These are phyloP conservation scores for Yarrowia osloensis DNA, from an alignment of 805 yeast species.

Conservation along the genomic window DNA sequence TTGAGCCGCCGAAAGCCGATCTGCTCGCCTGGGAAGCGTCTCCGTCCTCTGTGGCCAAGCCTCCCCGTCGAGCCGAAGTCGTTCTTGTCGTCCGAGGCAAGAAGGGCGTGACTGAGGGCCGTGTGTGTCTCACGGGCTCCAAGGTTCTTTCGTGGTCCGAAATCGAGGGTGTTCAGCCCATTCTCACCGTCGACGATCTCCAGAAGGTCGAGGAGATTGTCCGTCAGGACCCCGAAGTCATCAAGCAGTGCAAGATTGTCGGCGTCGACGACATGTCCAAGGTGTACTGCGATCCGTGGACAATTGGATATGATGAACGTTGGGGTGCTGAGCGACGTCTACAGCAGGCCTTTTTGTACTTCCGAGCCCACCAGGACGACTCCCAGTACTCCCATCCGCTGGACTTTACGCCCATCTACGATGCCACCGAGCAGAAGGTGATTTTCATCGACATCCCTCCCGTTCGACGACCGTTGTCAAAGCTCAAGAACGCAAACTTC, in stretches of 20 bases:
- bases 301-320: conserved; percentile 71
- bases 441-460: conserved; percentile 74
- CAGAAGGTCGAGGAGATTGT: conserved; percentile 62
- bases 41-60: conserved; percentile 38
- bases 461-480: conserved; percentile 70
- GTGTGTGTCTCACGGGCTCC: conserved; percentile 57
- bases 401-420: conserved; percentile 81
- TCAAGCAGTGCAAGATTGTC: conserved; percentile 68
- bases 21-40: conserved; percentile 9
- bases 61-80: conserved; percentile 68
- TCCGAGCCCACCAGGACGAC: conserved; percentile 74
- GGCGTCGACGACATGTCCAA: conserved; percentile 71
- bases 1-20: conserved; percentile 14
- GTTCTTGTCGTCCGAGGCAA: conserved; percentile 61
- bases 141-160: conserved; percentile 52
- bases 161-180: conserved; percentile 69
- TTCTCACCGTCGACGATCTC: conserved; percentile 69
- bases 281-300: conserved; percentile 69
- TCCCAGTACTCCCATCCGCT: conserved; percentile 65
- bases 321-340: conserved; percentile 76
- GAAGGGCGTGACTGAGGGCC: conserved; percentile 70
- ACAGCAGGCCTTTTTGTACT: conserved; percentile 80
- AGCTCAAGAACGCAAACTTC: conserved; percentile 68
- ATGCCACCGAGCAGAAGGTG: conserved; percentile 67
- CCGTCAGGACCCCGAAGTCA: conserved; percentile 69